Percentiles rank a stretch among this genome's conserved stretches.
These are phyloP conservation scores for Coriaria nepalensis DNA, from an alignment of 306 rosid genomes.

Conservation along the genomic window DNA sequence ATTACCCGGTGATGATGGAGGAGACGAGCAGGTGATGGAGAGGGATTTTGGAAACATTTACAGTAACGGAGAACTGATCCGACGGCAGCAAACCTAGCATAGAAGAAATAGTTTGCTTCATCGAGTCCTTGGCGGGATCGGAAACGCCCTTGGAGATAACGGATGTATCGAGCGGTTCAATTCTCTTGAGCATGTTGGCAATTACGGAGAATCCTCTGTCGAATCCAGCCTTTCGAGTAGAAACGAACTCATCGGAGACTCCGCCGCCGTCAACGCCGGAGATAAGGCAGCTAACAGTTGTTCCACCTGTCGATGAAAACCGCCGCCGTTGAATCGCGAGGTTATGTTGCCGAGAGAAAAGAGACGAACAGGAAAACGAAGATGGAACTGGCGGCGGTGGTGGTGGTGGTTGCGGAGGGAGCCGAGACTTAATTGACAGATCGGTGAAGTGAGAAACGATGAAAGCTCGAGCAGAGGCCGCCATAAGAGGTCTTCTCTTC, in stretches of 20 bases:
- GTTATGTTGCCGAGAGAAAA: background rate
- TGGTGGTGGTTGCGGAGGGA: conserved; percentile 29
- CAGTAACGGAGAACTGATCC: conserved; percentile 69
- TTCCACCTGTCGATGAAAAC: conserved; percentile 1
- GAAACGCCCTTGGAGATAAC: conserved; percentile 80
- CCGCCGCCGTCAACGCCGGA: conserved; percentile 71
- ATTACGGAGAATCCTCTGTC: conserved; percentile 79
- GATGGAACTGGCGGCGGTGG: conserved; percentile 3
- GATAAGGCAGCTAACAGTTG: conserved; percentile 31
- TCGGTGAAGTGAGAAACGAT: conserved; percentile 41
- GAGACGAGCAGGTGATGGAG: conserved; percentile 72
- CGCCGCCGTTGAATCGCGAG: conserved; percentile 18
- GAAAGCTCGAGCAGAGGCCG: conserved; percentile 51
- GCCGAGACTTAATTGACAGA: conserved; percentile 30
- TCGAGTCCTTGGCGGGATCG: conserved; percentile 64
- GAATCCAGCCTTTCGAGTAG: conserved; percentile 51
- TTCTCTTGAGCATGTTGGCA: conserved; percentile 69
- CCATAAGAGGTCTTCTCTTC: conserved; percentile 29
- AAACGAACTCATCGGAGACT: conserved; percentile 69
- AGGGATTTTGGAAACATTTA: conserved; percentile 42
- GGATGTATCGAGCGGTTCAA: conserved; percentile 72
- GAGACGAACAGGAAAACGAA: conserved; percentile 1
- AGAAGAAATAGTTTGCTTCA: conserved; percentile 92
- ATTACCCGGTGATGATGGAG: conserved; percentile 86
- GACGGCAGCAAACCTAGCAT: conserved; percentile 92